Evolutionary conservation across 805 yeast species (phyloP), one percentile per base, ranked within the genome.

Genomic region (Debaryomyces prosopidis): DNA sequence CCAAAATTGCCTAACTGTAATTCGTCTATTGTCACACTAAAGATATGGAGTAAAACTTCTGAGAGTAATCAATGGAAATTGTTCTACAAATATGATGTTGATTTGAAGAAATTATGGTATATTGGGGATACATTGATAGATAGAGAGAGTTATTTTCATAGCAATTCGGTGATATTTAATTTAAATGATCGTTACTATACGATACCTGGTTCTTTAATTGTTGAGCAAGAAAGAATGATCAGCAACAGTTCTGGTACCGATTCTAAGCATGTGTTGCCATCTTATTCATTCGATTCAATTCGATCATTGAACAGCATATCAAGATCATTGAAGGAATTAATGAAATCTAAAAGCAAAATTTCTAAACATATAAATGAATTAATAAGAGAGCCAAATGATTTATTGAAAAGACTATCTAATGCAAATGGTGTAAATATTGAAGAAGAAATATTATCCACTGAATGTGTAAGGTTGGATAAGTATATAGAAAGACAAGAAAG

Each of bases 261-360:
- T 11, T 31, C 35, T 48, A 40, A 40, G 19, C 37, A 35, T 11
- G 5, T 7, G 6, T 18, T 34, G 3, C 15, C 35, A 2, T 62
- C 69, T 3, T 68, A 68, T 44, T 48, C 58, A 4, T 64, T 64
- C 44, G 71, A 67, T 42, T 39, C 56, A 7, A 57, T 67, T n/a
- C 43, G 73, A 36, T 51, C 65, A 1, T 40, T 66, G 8, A 53
- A 52, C 37, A 61, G 57, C 35, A 45, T 66, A n/a, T 42, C 52
- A 12, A 49, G 50, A 17, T 59, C 71, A 1, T 43, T 62, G 2
- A 58, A 57, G 20, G 77, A 72, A 41, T 58, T 71, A 33, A 28
- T 43, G 4, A 12, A 32, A 2, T 47, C 68, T 30, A 70, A 69
- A 45, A 31, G 26, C n/a, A 50, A 44, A 16, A 43, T 65, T 1